Conservation (phyloP, 768 basidiomycete species). For the Candolleomyces efflorescens region DNA sequence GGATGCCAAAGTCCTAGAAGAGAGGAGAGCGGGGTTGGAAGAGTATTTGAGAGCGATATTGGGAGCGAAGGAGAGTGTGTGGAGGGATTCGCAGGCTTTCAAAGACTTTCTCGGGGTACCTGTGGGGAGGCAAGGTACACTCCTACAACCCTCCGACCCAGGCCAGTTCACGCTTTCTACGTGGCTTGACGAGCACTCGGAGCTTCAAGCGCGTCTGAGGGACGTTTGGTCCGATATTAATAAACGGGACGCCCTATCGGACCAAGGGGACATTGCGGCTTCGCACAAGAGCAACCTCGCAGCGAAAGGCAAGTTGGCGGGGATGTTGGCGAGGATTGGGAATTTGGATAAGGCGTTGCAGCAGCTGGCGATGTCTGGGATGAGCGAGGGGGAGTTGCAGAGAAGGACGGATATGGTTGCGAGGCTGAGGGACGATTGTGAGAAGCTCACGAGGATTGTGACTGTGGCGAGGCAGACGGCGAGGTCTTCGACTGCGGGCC, state of each 20-base stretch:
- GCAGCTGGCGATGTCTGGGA: constrained; percentile 59
- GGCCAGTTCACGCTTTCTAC: constrained; percentile 66
- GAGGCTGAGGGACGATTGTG: constrained; percentile 85
- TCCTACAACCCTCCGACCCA: constrained; percentile 21
- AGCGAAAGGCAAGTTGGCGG: constrained; percentile 82
- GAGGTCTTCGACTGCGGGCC: constrained; percentile 16
- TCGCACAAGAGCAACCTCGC: constrained; percentile 79
- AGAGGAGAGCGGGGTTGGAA: constrained; percentile 76
- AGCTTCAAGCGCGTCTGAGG: constrained; percentile 71
- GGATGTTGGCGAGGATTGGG: constrained; percentile 69
- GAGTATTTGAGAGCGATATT: constrained; percentile 83
- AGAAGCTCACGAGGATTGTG: constrained; percentile 82
- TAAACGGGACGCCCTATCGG: constrained; percentile 80
- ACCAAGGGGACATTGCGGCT: constrained; percentile 65
- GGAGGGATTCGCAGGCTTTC: constrained; percentile 78
- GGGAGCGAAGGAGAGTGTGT: constrained; percentile 72
- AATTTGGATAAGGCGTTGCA: constrained; percentile 65
- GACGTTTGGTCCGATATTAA: constrained; percentile 84
- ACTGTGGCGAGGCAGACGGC: constrained; percentile 63
- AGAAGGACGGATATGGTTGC: constrained; percentile 87
- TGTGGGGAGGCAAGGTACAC: constrained; percentile 46
- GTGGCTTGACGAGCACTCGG: constrained; percentile 89
- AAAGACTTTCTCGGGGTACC: constrained; percentile 87
- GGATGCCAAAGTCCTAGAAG: constrained; percentile 65
- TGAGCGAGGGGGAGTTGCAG: constrained; percentile 91